A percentile compares a stretch with the other conserved stretches of the same genome.
Conservation (phyloP, 2,329 filamentous ascomycete genomes). For the Alternaria metachromatica region DNA sequence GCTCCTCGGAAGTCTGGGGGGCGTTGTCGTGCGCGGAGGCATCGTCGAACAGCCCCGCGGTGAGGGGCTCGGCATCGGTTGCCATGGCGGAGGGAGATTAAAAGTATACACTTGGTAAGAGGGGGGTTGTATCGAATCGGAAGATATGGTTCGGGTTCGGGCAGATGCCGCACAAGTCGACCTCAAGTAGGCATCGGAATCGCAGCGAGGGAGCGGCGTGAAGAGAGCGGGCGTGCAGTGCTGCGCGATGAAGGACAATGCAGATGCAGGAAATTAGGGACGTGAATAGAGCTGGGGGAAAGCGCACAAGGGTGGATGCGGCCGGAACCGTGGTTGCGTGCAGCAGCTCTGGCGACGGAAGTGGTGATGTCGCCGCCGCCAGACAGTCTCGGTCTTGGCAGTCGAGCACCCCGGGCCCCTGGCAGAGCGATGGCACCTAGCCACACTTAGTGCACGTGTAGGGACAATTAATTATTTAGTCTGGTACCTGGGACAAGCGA, state of each 20-base stretch:
- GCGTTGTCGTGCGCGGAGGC: constrained; percentile 7
- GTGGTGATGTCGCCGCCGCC: constrained; percentile 12
- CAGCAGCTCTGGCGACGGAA: background rate
- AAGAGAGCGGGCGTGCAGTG: background rate
- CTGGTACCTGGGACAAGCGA: background rate
- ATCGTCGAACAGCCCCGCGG: constrained; percentile 20
- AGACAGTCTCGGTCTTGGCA: constrained; percentile 6
- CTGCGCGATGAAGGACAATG: background rate
- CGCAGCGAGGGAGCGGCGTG: background rate
- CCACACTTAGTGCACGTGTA: background rate
- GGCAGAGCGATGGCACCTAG: constrained; percentile 8
- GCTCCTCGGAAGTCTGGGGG: constrained; percentile 49
- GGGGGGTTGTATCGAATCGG: background rate
- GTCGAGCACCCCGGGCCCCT: constrained; percentile 2
- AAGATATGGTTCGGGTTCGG: constrained; percentile 6
- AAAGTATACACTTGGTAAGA: constrained; percentile 1
- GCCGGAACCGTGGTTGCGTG: constrained; percentile 3
- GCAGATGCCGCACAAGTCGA: constrained; percentile 27
- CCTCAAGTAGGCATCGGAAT: constrained; percentile 37
- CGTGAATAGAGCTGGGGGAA: background rate
- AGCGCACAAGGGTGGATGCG: background rate
- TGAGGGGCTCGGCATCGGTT: constrained; percentile 22
- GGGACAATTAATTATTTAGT: background rate
- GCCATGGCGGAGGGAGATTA: constrained; percentile 26
- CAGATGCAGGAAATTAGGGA: background rate